Evolutionary conservation across 2,329 filamentous ascomycete genomes (phyloP), one percentile per base, ranked within the genome.

Genomic region (Ilyonectria robusta): DNA sequence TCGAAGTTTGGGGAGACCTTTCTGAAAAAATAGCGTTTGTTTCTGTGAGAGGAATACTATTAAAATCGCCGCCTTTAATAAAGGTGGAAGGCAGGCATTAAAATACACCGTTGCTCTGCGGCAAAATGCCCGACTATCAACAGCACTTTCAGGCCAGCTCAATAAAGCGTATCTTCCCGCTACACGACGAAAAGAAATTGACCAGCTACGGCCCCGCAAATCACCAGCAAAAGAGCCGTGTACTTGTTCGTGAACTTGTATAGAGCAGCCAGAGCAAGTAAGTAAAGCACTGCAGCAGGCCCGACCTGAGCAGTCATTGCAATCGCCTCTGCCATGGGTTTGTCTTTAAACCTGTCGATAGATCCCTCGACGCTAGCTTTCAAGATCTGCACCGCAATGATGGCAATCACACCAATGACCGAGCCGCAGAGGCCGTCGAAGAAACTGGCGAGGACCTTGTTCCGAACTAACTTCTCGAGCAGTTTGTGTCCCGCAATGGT

Each of bases 391-490:
- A 13, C 51, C 5, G 51, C 51, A 42, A 55, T 55, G 19, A 63
- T 57, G 48, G 58, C 63, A 26, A 61, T 66, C 31, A 66, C 56
- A 5, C 63, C 63, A 44, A 66, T 56, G 51, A 66, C 62, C 26
- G 59, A 62, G 42, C 37, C 59, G 37, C 62, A 65, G 5, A 65
- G 56, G 40, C 62, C 62, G 19, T 65, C 55, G 40, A 65, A 65
- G 62, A 65, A 65, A 42, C 56, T 59, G 35, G 62, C 55, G 40
- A 65, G 62, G 56, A 65, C 40, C 62, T 65, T 26, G 47, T 37
- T 42, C 40, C 40, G 40, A 42, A 42, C 40, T n/a, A 42, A 42
- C 17, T 42, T 42, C 40, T 42, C 40, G 4, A 42, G 40, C 40
- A n/a, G 40, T 1, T 42, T 42, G 17, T 42, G 40, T 42, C 40